Evolutionary conservation across 495 filamentous ascomycete species (phyloP), one percentile per base, ranked within the genome.

Genomic region (Choiromyces venosus): DNA sequence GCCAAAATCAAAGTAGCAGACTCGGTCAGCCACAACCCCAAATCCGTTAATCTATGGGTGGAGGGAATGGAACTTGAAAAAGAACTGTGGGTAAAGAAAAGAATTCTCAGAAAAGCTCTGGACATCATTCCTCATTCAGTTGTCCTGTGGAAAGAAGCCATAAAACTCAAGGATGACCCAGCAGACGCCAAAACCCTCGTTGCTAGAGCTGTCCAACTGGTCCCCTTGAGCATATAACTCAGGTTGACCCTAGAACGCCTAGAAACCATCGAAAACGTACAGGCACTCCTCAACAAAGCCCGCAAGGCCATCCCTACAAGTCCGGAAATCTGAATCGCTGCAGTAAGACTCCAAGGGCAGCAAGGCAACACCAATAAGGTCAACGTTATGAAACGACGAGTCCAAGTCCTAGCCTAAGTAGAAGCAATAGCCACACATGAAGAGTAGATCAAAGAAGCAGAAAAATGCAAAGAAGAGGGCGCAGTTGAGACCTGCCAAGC

Each of bases 341-440:
- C n/a, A n/a, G n/a, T n/a, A n/a, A n/a, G n/a, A n/a, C n/a, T n/a
- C n/a, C n/a, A n/a, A n/a, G n/a, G n/a, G n/a, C n/a, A n/a, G n/a
- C n/a, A n/a, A n/a, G n/a, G n/a, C n/a, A n/a, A n/a, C n/a, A n/a
- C n/a, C n/a, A n/a, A n/a, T n/a, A n/a, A n/a, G n/a, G n/a, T n/a
- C n/a, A n/a, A n/a, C 75, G 91, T 98, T n/a, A 97, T 99, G 92
- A 95, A 93, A 76, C 90, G 92, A 83, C 95, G 93, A 72, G 87
- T 97, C 33, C 92, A 95, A 80, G 90, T 92, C 25, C 86, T 99
- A 29, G 93, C 90, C 29, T 90, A 90, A 75, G 92, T 96, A 73
- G 93, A 93, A 61, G 95, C 95, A 14, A 98, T 99, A 95, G 85
- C 94, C 64, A 94, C 96, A 80, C 89, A 95, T 61, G 95, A 99